A percentile compares a stretch with the other conserved stretches of the same genome.
Evolutionary conservation across 2,329 filamentous ascomycete genomes (phyloP).

Genomic region (Neocucurbitaria cava): DNA sequence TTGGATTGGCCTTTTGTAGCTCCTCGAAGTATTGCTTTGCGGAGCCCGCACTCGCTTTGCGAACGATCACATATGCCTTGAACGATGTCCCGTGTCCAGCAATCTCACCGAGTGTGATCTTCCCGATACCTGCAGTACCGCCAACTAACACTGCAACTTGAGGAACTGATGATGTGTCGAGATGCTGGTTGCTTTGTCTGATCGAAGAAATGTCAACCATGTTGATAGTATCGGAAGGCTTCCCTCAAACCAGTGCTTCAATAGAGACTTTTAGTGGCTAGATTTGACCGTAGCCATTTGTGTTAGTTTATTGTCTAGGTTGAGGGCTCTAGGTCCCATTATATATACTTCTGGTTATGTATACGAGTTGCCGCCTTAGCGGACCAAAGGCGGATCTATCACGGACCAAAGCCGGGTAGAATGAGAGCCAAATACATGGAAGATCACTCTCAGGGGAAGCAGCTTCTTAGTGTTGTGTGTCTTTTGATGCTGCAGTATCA

Average conservation of each 20-base stretch:
- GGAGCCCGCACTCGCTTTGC: constrained; percentile 45
- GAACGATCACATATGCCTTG: constrained; percentile 56
- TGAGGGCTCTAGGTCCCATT: too few relatives aligned
- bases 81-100: constrained; percentile 44
- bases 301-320: too few relatives aligned
- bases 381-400: too few relatives aligned
- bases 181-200: constrained; percentile 42
- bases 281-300: too few relatives aligned
- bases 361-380: too few relatives aligned
- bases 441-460: too few relatives aligned
- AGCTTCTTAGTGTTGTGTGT: too few relatives aligned
- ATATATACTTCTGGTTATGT: too few relatives aligned
- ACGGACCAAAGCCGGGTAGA: too few relatives aligned
- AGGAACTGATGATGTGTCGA: constrained; percentile 49
- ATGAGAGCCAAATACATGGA: too few relatives aligned
- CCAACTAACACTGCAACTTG: constrained; percentile 55
- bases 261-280: too few relatives aligned
- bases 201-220: constrained; percentile 1
- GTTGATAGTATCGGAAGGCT: background rate
- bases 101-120: constrained; percentile 49
- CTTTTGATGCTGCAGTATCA: too few relatives aligned
- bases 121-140: constrained; percentile 57
- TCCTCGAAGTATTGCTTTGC: constrained; percentile 47
- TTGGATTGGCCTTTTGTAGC: constrained; percentile 46
- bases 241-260: background rate